phyloP scores from a whole-genome alignment of 2,329 filamentous ascomycete species.

The Pseudocercospora ulei region DNA sequence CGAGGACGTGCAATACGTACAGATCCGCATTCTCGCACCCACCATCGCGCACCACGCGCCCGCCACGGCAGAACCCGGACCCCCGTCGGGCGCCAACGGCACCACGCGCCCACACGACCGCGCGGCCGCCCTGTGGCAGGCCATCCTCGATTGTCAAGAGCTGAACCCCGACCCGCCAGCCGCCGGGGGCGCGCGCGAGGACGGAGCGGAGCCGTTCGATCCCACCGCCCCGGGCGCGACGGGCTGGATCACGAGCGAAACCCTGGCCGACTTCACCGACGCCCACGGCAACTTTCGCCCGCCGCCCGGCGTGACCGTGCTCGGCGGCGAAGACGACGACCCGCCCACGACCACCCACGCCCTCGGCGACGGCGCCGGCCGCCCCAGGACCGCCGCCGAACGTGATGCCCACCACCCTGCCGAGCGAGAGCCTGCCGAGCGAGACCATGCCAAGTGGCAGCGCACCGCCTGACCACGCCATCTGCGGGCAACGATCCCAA shows the following conservation, averaged over 20 bases:
- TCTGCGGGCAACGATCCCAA: not conserved
- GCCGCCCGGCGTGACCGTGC: slow-evolving; percentile 54
- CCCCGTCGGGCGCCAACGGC: slow-evolving; percentile 12
- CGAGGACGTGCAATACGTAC: slow-evolving; percentile 54
- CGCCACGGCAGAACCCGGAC: slow-evolving; percentile 18
- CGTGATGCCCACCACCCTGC: slow-evolving; percentile 35
- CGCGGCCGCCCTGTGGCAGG: slow-evolving; percentile 50
- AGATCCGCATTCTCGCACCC: slow-evolving; percentile 55
- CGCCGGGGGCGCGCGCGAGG: slow-evolving; percentile 46
- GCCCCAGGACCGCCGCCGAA: slow-evolving; percentile 38
- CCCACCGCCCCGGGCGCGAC: slow-evolving; percentile 61
- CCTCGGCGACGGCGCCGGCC: slow-evolving; percentile 31
- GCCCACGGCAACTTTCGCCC: slow-evolving; percentile 71
- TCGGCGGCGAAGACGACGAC: slow-evolving; percentile 45
- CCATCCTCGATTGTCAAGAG: slow-evolving; percentile 65
- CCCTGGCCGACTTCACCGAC: slow-evolving; percentile 75
- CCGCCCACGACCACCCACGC: slow-evolving; percentile 24
- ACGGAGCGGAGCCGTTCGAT: slow-evolving; percentile 36
- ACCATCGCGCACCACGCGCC: slow-evolving; percentile 15
- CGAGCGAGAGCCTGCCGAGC: slow-evolving; percentile 22
- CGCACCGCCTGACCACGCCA: slow-evolving; percentile 39
- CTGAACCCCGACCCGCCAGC: slow-evolving; percentile 59
- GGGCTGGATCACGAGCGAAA: slow-evolving; percentile 86
- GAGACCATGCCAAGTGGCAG: slow-evolving; percentile 46
- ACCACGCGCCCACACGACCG: slow-evolving; percentile 16